phyloP scores from a whole-genome alignment of 1,284 basidiomycete species.

The Neolentinus lepideus region DNA sequence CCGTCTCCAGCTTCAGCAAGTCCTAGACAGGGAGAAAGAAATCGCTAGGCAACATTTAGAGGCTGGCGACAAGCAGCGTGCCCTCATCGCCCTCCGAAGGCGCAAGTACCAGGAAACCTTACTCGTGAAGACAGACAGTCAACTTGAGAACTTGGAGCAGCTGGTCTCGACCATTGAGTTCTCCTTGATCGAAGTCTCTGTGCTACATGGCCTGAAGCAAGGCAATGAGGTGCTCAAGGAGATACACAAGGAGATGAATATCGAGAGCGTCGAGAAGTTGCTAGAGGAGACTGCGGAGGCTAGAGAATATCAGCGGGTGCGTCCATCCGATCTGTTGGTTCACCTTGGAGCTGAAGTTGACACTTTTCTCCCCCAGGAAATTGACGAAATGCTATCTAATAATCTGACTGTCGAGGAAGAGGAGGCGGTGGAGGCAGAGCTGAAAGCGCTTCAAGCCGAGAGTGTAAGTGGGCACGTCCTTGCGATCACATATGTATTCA shows the following conservation, averaged over 20 bases:
- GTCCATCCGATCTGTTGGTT: conserved; percentile 18
- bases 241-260: conserved; percentile 89
- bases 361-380: conserved; percentile 54
- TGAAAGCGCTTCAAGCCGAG: conserved; percentile 62
- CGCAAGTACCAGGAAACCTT: conserved; percentile 93
- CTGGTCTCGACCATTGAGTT: conserved; percentile 95
- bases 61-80: conserved; percentile 80
- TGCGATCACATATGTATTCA: not conserved
- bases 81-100: conserved; percentile 79
- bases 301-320: conserved; percentile 82
- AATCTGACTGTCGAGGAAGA: conserved; percentile 87
- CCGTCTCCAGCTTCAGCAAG: conserved; percentile 71
- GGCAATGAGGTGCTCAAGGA: conserved; percentile 91
- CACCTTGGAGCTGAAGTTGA: not conserved
- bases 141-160: conserved; percentile 86
- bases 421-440: conserved; percentile 84
- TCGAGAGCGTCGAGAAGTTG: conserved; percentile 90
- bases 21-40: conserved; percentile 84
- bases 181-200: conserved; percentile 88
- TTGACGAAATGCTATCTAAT: conserved; percentile 82
- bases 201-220: conserved; percentile 88
- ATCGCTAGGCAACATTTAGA: conserved; percentile 83
- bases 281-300: conserved; percentile 92
- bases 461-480: conserved; percentile 30
- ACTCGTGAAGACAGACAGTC: conserved; percentile 82